phyloP scores from a whole-genome alignment of 139 green algal species.

The Micractinium sp. region DNA sequence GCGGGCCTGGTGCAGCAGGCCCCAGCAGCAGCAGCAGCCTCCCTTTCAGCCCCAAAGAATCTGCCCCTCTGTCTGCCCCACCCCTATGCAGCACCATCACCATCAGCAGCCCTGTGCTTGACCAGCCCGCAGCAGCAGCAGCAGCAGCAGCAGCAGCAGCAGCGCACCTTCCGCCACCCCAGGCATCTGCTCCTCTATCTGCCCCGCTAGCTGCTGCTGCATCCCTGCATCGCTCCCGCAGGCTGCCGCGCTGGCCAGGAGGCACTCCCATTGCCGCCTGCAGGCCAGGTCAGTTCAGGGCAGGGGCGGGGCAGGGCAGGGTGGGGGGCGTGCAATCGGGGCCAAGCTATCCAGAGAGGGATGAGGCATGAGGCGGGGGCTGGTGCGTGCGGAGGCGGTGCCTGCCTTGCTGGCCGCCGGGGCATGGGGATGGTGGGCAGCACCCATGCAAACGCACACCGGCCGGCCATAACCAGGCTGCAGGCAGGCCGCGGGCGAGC shows the following conservation, averaged over 20 bases:
- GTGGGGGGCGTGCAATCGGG: too few relatives aligned
- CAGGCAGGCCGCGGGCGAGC: neutral
- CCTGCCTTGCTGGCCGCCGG: too few relatives aligned
- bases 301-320: too few relatives aligned
- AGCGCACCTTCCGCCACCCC: slow-evolving; percentile 24
- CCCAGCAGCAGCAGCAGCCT: neutral
- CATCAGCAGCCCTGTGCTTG: too few relatives aligned
- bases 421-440: neutral
- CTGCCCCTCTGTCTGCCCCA: neutral
- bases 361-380: too few relatives aligned
- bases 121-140: too few relatives aligned
- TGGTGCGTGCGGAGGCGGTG: too few relatives aligned
- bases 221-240: neutral
- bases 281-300: neutral
- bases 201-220: slow-evolving; percentile 2
- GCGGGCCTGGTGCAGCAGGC: neutral
- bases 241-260: slow-evolving; percentile 6
- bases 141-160: too few relatives aligned
- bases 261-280: slow-evolving; percentile 23
- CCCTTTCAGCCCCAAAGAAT: neutral
- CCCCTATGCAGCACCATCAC: too few relatives aligned
- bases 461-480: neutral
- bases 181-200: slow-evolving; percentile 26
- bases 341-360: too few relatives aligned
- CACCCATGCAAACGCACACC: neutral